Base-by-base conservation (phyloP, 176 grass and related monocot species). In the Avena atlantica region DNA sequence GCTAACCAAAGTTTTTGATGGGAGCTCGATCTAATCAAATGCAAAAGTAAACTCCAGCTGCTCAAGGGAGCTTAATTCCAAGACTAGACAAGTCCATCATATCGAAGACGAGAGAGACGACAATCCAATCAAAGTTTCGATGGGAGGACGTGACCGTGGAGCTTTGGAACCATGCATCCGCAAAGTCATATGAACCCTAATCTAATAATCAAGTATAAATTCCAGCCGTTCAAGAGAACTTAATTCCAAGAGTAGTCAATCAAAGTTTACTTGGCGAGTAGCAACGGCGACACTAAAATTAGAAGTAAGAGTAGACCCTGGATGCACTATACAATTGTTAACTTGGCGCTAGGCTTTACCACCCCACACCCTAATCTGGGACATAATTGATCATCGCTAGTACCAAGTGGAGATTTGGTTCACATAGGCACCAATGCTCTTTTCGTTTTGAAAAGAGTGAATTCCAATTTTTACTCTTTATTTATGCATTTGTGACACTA, bases 351-450 rank as follows among this genome's bases (percentile, higher is more conserved):
- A 90, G 76, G 45, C 34, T 60, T 13, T 29, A 36, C 13, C 47
- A 67, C 64, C 76, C 23, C 60, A 34, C 80, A 24, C 85, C 65
- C 31, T 79, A 86, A 87, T 45, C 89, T 79, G 79, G 65, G 89
- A 8, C 73, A 27, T 81, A 72, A 72, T 48, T 34, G 78, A 90
- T 79, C 74, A 79, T 79, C 31, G 31, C 31, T 64, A 83, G 65
- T 20, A 73, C 55, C 4, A 3, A 34, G 31, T 34, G 31, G 31
- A 34, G 31, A 4, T 34, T 34, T 34, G 31, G 31, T 34, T 34
- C 31, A 34, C 31, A 3, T 34, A 3, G 21, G 31, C 31, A 34
- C 31, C 31, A 34, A 34, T 34, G 31, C 31, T 34, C 31, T 34
- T 3, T 34, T 34, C 0, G 31, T 34, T 34, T 34, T 34, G 31